Evolutionary conservation across 768 basidiomycete species (phyloP), one percentile per base, ranked within the genome.

Genomic region (Polyporus arcularius): DNA sequence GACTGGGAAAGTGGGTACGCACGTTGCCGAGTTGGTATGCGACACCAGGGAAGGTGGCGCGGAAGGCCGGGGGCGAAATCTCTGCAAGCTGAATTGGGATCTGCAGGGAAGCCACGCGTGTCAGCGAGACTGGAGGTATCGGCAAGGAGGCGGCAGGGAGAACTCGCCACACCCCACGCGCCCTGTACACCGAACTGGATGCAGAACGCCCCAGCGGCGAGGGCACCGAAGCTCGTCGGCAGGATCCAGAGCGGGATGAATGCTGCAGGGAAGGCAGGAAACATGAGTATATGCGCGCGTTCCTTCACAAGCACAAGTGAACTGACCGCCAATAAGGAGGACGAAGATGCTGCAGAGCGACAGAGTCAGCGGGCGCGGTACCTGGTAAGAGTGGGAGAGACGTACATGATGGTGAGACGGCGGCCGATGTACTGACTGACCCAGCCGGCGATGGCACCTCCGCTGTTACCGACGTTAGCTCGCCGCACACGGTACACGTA

Each of bases 181-280:
- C 92, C 93, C 71, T 96, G 94, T 0, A 96, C 91, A 53, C 91
- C 92, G 65, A 92, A 85, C 68, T 95, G 93, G 15, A 94, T 78
- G 66, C 84, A 93, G 76, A 96, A 96, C 0, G 92, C 94, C 9
- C 92, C 92, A 0, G 91, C 92, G 0, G 90, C 69, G 9, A 97
- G 86, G 1, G 77, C 81, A 1, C 81, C 71, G 72, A 95, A 95
- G 1, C 80, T 74, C 6, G 67, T 73, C 2, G 94, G 94, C 7
- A 96, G 66, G 65, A 94, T 90, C 94, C 94, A 96, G 1, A 95
- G 78, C 0, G 89, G 89, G 66, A 91, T 89, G 74, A 85, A 84
- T 26, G 71, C 65, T 65, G 39, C 18, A 39, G n/a, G 26, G 21
- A 21, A 5, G 35, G 35, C 35, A 35, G 35, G 35, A 1, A 26